A percentile compares a stretch with the other conserved stretches of the same genome.
These are phyloP conservation scores for Corniculantispora saksenae DNA, from an alignment of 2,329 filamentous ascomycete genomes.

Conservation along the genomic window DNA sequence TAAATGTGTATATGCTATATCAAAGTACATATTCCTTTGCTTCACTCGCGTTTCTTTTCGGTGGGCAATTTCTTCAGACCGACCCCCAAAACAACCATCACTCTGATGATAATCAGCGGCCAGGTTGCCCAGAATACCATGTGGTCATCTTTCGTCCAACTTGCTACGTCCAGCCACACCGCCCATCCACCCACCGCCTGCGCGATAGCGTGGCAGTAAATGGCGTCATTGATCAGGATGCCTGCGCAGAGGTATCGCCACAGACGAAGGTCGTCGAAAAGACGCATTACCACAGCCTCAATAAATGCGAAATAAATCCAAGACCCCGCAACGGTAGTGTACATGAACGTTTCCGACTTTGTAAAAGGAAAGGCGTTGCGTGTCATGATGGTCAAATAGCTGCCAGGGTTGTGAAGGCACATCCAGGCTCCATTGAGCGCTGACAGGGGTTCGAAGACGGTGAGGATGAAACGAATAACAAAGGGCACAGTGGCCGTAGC, in stretches of 20 bases:
- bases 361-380: conserved; percentile 26
- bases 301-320: conserved; percentile 41
- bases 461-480: conserved; percentile 35
- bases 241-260: conserved; percentile 38
- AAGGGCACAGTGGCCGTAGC: conserved; percentile 31
- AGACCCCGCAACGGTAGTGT: conserved; percentile 32
- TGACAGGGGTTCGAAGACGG: conserved; percentile 37
- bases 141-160: conserved; percentile 34
- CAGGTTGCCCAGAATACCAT: conserved; percentile 29
- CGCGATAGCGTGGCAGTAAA: conserved; percentile 31
- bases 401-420: conserved; percentile 25
- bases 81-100: conserved; percentile 32
- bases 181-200: conserved; percentile 38
- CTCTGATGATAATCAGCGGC: conserved; percentile 31
- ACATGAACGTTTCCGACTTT: conserved; percentile 30
- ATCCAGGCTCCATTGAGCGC: conserved; percentile 34
- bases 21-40: too few species aligned
- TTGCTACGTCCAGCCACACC: conserved; percentile 24
- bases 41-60: background rate
- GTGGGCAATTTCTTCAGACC: conserved; percentile 24
- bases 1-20: too few species aligned
- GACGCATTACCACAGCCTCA: conserved; percentile 37
- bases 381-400: conserved; percentile 33
- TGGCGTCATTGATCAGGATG: conserved; percentile 38
- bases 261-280: conserved; percentile 33